Conservation (phyloP, 305 asterid genomes). For the Fraxinus floribunda region DNA sequence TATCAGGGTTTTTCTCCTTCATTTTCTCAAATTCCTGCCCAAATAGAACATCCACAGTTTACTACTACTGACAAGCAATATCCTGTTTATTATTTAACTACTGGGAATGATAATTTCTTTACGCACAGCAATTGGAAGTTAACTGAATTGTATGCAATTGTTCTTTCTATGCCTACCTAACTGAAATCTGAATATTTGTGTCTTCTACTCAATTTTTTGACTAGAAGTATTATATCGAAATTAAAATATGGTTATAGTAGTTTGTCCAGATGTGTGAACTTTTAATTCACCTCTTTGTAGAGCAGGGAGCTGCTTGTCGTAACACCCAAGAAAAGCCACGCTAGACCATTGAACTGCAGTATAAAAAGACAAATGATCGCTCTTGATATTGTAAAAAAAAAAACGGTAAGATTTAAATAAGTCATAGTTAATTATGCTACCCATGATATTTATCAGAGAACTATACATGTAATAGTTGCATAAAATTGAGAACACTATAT, state of each 20-base stretch:
- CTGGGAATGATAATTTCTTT: neutral
- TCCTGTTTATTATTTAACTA: neutral
- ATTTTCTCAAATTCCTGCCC: conserved; percentile 82
- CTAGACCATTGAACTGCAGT: conserved; percentile 77
- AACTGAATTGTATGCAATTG: neutral
- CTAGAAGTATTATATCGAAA: neutral
- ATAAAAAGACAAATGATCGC: neutral
- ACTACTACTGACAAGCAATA: neutral
- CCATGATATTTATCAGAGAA: neutral
- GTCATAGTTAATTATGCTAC: neutral
- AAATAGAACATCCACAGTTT: neutral
- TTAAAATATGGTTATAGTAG: neutral
- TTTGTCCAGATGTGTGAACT: neutral
- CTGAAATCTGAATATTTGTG: too few species aligned
- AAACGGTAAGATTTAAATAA: conserved; percentile 1
- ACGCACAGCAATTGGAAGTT: neutral
- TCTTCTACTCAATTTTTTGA: too few species aligned
- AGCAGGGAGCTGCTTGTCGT: conserved; percentile 95
- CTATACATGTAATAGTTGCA: neutral
- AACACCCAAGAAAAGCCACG: conserved; percentile 97
- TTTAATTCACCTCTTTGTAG: conserved; percentile 71
- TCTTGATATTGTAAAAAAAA: neutral
- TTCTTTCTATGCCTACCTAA: neutral
- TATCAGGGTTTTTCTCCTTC: conserved; percentile 73
- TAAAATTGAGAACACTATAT: conserved; percentile 9